Evolutionary conservation across 768 basidiomycete genomes (phyloP).

Genomic region (Boletus reticuloceps): DNA sequence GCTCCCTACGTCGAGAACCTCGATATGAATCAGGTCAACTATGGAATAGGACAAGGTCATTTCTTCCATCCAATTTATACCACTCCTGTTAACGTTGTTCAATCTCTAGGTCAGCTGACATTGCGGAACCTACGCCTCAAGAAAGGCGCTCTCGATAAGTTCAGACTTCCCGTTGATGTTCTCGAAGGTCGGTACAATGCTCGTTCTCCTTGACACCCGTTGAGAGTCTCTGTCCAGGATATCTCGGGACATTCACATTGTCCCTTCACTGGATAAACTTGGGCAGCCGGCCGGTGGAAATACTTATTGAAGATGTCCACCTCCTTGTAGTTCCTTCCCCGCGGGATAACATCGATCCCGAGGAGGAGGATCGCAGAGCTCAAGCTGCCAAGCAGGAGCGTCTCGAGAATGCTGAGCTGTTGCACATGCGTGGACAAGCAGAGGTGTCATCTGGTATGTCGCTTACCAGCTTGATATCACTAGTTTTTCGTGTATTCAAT

Average conservation of each 20-base stretch:
- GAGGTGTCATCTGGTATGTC: slow-evolving; percentile 47
- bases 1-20: slow-evolving; percentile 96
- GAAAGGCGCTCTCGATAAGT: slow-evolving; percentile 92
- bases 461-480: neutral
- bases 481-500: neutral
- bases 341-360: slow-evolving; percentile 63
- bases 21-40: slow-evolving; percentile 91
- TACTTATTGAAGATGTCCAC: slow-evolving; percentile 91
- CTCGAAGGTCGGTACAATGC: slow-evolving; percentile 61
- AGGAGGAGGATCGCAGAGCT: slow-evolving; percentile 79
- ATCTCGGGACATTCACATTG: slow-evolving; percentile 82
- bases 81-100: slow-evolving; percentile 5
- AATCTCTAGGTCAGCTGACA: slow-evolving; percentile 62
- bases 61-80: neutral
- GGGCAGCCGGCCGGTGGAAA: slow-evolving; percentile 85
- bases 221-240: slow-evolving; percentile 45
- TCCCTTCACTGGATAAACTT: slow-evolving; percentile 89
- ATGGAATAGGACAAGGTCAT: slow-evolving; percentile 85
- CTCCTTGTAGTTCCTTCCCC: slow-evolving; percentile 85
- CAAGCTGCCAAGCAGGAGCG: slow-evolving; percentile 89
- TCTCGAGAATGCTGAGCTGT: slow-evolving; percentile 81
- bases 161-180: slow-evolving; percentile 93
- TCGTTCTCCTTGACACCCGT: neutral
- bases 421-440: slow-evolving; percentile 63
- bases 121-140: slow-evolving; percentile 84